Evolutionary conservation across 2,329 filamentous ascomycete genomes (phyloP), one percentile per base, ranked within the genome.

Genomic region (Colletotrichum tropicale): DNA sequence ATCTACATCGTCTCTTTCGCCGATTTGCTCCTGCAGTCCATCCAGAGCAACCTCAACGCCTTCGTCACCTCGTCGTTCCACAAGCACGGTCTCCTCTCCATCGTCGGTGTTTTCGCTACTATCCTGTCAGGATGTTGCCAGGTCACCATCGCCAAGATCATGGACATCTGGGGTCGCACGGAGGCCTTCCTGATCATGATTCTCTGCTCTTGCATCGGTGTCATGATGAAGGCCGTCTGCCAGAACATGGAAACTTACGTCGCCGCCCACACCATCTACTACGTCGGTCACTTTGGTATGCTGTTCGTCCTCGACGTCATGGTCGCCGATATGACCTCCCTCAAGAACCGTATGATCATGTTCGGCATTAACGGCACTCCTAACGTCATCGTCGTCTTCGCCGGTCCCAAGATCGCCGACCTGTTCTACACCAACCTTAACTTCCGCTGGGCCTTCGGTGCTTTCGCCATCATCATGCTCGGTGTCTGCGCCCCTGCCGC

Each of bases 161-260:
- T 88, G 61, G 87, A 89, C 76, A 85, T 89, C 43, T 88, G 86
- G 80, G 88, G 88, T 24, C 87, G 88, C 52, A 82, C 84, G 28
- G 85, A 89, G 75, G 87, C 86, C 1, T 88, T 88, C 76, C 78
- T 82, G 18, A 78, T 85, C 67, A 85, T 85, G 77, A 79, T 89
- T 18, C 55, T 87, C 30, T 81, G 88, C 43, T 86, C 85, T 75
- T 84, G 89, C 75, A 81, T 92, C 68, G 87, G 89, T 9, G 90
- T 93, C 80, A 88, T 93, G 77, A 88, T 94, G 82, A 93, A 93
- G 85, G 93, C 93, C 15, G 86, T 87, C 2, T 93, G 88, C 80
- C 84, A 88, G 55, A 89, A 89, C 76, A 86, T 93, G 55, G 85
- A 89, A 74, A 90, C 89, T 3, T 93, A 91, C 80, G 88, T 89